Conservation (phyloP, 495 filamentous ascomycete species). For the Lophiostoma macrostomum region DNA sequence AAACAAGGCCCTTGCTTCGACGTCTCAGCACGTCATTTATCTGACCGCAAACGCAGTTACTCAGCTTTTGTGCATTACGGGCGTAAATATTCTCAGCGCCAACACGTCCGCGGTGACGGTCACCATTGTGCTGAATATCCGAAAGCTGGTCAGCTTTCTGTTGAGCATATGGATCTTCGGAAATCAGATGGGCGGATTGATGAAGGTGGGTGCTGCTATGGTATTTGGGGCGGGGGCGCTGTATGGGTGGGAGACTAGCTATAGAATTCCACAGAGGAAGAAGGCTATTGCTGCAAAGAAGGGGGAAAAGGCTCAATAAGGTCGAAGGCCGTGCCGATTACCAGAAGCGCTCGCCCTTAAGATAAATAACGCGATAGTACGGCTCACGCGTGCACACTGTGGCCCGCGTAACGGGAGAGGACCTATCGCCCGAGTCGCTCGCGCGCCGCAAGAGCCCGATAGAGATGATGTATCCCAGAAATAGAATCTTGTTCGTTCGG, state of each 20-base stretch:
- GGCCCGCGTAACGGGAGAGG: no score
- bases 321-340: no score
- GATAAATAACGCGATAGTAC: no score
- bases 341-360: no score
- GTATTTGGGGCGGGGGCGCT: conserved; percentile 86
- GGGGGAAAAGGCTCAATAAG: conserved; percentile 7
- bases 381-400: no score
- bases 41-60: conserved; percentile 69
- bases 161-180: conserved; percentile 93
- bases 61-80: conserved; percentile 90
- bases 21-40: conserved; percentile 27
- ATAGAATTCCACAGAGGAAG: conserved; percentile 30
- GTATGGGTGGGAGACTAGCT: conserved; percentile 71
- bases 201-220: conserved; percentile 73
- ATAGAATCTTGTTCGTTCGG: background rate
- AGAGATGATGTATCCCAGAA: no score
- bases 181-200: conserved; percentile 69
- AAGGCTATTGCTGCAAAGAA: conserved; percentile 1
- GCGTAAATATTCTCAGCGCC: conserved; percentile 85
- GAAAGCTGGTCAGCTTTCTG: conserved; percentile 88
- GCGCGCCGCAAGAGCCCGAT: no score
- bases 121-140: conserved; percentile 90
- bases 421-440: no score
- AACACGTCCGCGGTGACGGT: conserved; percentile 88
- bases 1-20: conserved; percentile 20